Evolutionary conservation across 371 early-diverging fungal species (phyloP), one percentile per base, ranked within the genome.

Genomic region (Apophysomyces ossiformis): DNA sequence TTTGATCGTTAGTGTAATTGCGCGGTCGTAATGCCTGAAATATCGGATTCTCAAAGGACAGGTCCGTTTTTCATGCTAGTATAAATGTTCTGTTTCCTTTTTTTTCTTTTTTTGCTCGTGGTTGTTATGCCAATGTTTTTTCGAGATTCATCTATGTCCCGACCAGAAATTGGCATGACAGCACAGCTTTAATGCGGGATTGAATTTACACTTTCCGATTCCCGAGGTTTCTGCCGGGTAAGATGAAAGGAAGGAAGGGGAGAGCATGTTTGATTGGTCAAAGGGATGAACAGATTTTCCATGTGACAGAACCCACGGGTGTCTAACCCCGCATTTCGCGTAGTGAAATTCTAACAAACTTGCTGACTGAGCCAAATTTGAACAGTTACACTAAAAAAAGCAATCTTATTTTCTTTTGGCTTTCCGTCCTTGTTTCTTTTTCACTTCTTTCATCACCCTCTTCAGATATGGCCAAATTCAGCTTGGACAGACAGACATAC

Each of bases 401-500:
- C 43, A 43, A 43, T 9, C 43, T 43, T 43, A 12, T 15, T 43
- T 43, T 43, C 15, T 43, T 26, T 26, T 26, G 32, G 2, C 32
- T 43, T 15, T 15, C 43, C 15, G 43, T 43, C 15, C 43, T 15
- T 43, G 15, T 43, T 43, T 43, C 43, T 43, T 43, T 9, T 43
- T 15, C 43, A 12, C 15, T 15, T 43, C 36, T 58, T 37, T 58
- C 35, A n/a, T 13, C 58, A 58, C 35, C 36, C 16, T 35, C 36
- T 16, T 9, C 7, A 35, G 35, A 35, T 41, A 60, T 60, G 60
- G 18, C 60, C 16, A 26, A 35, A 35, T 36, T 71, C 56, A 67
- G 70, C 64, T 61, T 78, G 63, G 77, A 83, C 45, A 78, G 75
- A 37, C 82, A 84, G 63, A 72, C 75, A 8, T 68, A 72, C 57